phyloP scores from a whole-genome alignment of 163 green algal genomes.

The Chlorella variabilis region DNA sequence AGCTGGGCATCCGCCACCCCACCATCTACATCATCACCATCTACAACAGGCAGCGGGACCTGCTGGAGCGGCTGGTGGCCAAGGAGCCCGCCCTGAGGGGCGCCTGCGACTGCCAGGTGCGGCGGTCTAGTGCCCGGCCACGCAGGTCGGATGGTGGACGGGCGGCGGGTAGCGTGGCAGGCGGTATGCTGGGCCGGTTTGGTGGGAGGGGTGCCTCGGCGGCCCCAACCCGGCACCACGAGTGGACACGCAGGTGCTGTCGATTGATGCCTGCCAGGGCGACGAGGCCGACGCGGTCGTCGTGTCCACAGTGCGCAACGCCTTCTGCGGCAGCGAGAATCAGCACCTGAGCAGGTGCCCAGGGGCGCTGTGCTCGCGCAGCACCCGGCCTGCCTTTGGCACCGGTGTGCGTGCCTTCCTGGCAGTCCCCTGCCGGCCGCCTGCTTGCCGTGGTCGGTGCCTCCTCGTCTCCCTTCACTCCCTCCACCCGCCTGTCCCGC shows the following conservation, averaged over 20 bases:
- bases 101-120: not conserved
- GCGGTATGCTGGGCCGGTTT: too few species aligned
- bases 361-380: too few species aligned
- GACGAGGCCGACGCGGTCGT: slow-evolving; percentile 13
- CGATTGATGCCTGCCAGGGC: slow-evolving; percentile 5
- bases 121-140: not conserved
- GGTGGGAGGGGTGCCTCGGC: too few species aligned
- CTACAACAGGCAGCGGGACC: slow-evolving; percentile 19
- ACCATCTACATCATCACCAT: slow-evolving; percentile 9
- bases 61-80: not conserved
- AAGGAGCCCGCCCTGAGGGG: not conserved
- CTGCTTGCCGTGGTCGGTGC: not conserved
- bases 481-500: not conserved
- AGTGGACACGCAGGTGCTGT: slow-evolving; percentile 32
- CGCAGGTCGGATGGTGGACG: too few species aligned
- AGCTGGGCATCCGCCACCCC: not conserved
- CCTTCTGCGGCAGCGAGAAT: not conserved
- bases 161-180: too few species aligned
- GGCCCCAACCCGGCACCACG: too few species aligned
- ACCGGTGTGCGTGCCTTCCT: too few species aligned
- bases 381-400: not conserved
- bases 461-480: not conserved
- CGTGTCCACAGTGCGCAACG: slow-evolving; percentile 16
- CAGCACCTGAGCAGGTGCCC: not conserved
- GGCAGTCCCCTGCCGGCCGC: too few species aligned